Percentiles rank a stretch among this genome's conserved stretches.
phyloP scores from a whole-genome alignment of 768 basidiomycete genomes.

The Auriculariales sp. region DNA sequence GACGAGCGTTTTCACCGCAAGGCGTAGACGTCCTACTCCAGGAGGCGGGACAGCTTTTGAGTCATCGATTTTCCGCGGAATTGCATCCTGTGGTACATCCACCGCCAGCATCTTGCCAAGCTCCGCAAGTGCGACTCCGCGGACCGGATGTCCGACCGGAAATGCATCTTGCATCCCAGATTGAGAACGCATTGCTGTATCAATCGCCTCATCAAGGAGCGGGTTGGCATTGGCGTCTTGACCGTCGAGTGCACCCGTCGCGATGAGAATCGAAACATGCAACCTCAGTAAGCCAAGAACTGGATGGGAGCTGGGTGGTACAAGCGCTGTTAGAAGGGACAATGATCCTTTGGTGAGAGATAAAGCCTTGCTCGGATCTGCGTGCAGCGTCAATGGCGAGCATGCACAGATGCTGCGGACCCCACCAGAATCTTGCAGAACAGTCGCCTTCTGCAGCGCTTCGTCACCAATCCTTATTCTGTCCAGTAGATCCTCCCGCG shows the following conservation, averaged over 20 bases:
- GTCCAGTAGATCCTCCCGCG: slow-evolving; percentile 43
- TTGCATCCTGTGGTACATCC: slow-evolving; percentile 29
- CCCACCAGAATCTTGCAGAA: slow-evolving; percentile 44
- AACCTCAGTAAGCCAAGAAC: slow-evolving; percentile 62
- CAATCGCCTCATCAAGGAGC: slow-evolving; percentile 46
- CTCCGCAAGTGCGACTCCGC: slow-evolving; percentile 62
- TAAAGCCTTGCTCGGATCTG: slow-evolving; percentile 44
- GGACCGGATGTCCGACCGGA: slow-evolving; percentile 55
- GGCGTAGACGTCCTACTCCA: slow-evolving; percentile 43
- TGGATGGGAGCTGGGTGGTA: slow-evolving; percentile 61
- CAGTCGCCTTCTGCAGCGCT: slow-evolving; percentile 56
- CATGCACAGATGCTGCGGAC: neutral
- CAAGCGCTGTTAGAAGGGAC: slow-evolving; percentile 48
- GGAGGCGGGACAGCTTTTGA: slow-evolving; percentile 43
- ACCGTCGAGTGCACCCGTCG: slow-evolving; percentile 27
- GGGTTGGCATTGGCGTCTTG: slow-evolving; percentile 2
- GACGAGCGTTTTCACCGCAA: slow-evolving; percentile 51
- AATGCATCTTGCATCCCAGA: slow-evolving; percentile 42
- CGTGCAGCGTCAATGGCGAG: neutral
- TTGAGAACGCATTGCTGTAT: slow-evolving; percentile 36
- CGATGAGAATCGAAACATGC: slow-evolving; percentile 50
- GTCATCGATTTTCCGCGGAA: slow-evolving; percentile 5
- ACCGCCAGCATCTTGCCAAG: slow-evolving; percentile 70
- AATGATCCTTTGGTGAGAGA: slow-evolving; percentile 50
- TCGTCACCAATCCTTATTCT: slow-evolving; percentile 57